A percentile compares a stretch with the other conserved stretches of the same genome.
Evolutionary conservation across 305 asterid species (phyloP).

Genomic region (Fraxinus xanthoxyloides): DNA sequence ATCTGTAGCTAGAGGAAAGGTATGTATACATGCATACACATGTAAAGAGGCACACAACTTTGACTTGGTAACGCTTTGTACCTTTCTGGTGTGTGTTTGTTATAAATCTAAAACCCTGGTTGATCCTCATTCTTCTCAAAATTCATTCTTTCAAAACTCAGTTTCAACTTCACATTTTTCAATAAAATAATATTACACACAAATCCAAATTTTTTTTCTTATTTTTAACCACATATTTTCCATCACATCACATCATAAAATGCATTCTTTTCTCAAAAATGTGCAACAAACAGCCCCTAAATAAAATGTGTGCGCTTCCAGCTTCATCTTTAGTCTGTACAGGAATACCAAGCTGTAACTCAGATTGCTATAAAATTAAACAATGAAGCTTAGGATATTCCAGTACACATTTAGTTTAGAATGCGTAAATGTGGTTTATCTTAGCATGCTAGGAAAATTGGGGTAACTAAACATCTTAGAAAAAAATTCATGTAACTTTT

Average conservation of each 20-base stretch:
- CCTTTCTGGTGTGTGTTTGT: not conserved
- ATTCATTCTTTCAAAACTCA: too few species aligned
- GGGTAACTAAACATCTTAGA: not conserved
- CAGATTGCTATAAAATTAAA: not conserved
- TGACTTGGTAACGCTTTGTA: not conserved
- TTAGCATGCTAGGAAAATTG: not conserved
- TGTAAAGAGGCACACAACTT: slow-evolving; percentile 13
- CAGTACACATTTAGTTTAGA: not conserved
- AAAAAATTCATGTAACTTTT: not conserved
- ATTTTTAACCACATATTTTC: too few species aligned
- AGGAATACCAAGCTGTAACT: not conserved
- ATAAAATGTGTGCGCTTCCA: not conserved
- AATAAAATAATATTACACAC: too few species aligned
- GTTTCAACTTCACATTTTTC: too few species aligned
- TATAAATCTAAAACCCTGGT: not conserved
- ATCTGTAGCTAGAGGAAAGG: slow-evolving; percentile 92
- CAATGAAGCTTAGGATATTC: not conserved
- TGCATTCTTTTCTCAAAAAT: too few species aligned
- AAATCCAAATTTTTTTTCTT: too few species aligned
- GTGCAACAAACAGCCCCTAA: not conserved
- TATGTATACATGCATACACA: slow-evolving; percentile 14
- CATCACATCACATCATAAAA: too few species aligned
- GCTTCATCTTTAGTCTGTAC: not conserved
- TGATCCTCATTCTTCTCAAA: too few species aligned
- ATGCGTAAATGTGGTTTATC: not conserved